Base-by-base conservation (phyloP, 192 early-diverging fungal species). In the Backusella luteola region DNA sequence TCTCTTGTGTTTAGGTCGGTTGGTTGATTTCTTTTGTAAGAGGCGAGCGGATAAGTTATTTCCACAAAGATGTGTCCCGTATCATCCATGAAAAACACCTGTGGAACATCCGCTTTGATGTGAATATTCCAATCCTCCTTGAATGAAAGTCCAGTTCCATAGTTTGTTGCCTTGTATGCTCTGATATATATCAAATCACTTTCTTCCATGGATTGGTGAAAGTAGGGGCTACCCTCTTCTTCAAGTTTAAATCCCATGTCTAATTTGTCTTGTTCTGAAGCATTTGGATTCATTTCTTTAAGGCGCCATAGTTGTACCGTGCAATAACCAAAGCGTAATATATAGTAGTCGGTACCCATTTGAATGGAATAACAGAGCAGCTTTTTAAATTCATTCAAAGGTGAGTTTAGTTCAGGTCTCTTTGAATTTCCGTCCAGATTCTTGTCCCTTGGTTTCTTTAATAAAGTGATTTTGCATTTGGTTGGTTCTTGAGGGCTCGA, bases 251-350 rank as follows among this genome's bases (percentile, higher is more conserved):
- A 59, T 11, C 21, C 53, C 9, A 0, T 53, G 2, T 26, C 9
- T 23, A 7, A 8, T 11, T 23, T 7, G 1, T 56, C 53, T 56
- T 0, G 8, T 56, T 56, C 53, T 56, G 8, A 6, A 26, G 11
- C 23, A 8, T 9, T 1, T 46, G 0, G 1, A 19, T 26, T 26
- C 5, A 11, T 26, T 4, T 41, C 21, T 19, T 19, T 29, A 1
- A 26, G 23, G 2, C 21, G 7, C 69, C 69, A 71, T 29, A 71
- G 69, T 15, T 71, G 69, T 4, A 71, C 69, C 3, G 69, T 71
- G 29, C 19, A 41, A 14, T 17, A 29, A 6, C 69, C 42, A 71
- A 71, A 71, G 4, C 69, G 69, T 5, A 71, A 2, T 14, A 71
- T 17, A 19, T 32, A 46, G 4, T 32, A 3, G 1, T 26, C 4